Conservation (phyloP, 1,139 yeast species). For the Suhomyces coccinellae region DNA sequence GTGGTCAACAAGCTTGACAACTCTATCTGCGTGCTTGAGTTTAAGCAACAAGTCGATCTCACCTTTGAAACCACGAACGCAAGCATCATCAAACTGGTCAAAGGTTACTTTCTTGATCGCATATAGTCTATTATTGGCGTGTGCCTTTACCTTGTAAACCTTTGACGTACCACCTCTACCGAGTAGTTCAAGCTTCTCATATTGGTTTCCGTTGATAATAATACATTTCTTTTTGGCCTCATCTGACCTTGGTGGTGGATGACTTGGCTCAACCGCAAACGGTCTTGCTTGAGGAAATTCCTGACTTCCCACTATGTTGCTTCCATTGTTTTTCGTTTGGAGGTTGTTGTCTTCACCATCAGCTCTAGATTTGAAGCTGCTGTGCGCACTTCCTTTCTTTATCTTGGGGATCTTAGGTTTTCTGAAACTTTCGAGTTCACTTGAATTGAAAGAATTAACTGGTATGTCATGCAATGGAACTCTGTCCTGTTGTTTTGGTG, state of each 20-base stretch:
- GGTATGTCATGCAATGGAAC: slow-evolving; percentile 21
- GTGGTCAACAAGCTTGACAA: slow-evolving; percentile 76
- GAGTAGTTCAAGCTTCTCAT: slow-evolving; percentile 73
- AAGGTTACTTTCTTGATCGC: slow-evolving; percentile 84
- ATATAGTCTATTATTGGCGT: slow-evolving; percentile 53
- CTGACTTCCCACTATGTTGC: slow-evolving; percentile 1
- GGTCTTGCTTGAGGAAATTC: slow-evolving; percentile 4
- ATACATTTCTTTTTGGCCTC: slow-evolving; percentile 32
- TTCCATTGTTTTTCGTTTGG: not conserved
- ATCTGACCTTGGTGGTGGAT: slow-evolving; percentile 14
- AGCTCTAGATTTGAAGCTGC: not conserved
- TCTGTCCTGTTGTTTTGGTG: slow-evolving; percentile 9
- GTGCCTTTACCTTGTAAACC: slow-evolving; percentile 76
- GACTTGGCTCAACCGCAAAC: not conserved
- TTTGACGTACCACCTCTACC: slow-evolving; percentile 95
- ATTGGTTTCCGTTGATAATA: slow-evolving; percentile 56
- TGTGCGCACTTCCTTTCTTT: slow-evolving; percentile 4
- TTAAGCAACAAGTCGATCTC: slow-evolving; percentile 76
- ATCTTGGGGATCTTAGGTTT: slow-evolving; percentile 27
- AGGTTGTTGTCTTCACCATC: not conserved
- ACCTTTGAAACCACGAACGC: slow-evolving; percentile 79
- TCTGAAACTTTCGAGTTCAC: slow-evolving; percentile 22
- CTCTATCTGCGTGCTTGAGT: slow-evolving; percentile 64
- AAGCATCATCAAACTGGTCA: slow-evolving; percentile 75
- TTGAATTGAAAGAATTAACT: slow-evolving; percentile 16